phyloP scores from a whole-genome alignment of 306 rosid species.

The Cicer pinnatifidum region DNA sequence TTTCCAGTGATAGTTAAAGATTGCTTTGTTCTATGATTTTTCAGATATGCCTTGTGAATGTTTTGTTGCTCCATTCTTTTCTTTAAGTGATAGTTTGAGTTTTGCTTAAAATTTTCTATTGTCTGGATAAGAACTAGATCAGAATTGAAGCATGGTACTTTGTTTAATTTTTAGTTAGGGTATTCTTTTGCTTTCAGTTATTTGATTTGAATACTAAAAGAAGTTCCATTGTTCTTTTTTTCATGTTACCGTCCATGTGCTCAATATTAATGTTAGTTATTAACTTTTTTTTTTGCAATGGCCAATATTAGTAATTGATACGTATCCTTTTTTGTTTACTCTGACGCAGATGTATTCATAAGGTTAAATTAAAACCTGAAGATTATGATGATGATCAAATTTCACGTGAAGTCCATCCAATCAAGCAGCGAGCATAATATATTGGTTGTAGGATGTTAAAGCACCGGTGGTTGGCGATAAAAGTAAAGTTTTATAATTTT shows the following conservation, averaged over 20 bases:
- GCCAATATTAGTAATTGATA: no score
- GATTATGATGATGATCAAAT: slow-evolving; percentile 40
- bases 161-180: neutral
- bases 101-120: neutral
- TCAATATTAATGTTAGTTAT: neutral
- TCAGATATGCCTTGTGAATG: slow-evolving; percentile 10
- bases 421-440: slow-evolving; percentile 23
- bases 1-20: neutral
- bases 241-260: slow-evolving; percentile 7
- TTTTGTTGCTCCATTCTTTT: slow-evolving; percentile 17
- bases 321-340: slow-evolving; percentile 1
- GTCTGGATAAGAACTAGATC: slow-evolving; percentile 14
- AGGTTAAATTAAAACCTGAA: slow-evolving; percentile 43
- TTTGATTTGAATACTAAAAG: slow-evolving; percentile 29
- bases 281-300: neutral
- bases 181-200: slow-evolving; percentile 15
- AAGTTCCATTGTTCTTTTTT: neutral
- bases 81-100: neutral
- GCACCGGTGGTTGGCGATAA: slow-evolving; percentile 38
- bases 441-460: slow-evolving; percentile 34
- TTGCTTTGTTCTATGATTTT: slow-evolving; percentile 5
- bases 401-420: slow-evolving; percentile 34
- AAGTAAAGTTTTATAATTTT: slow-evolving; percentile 39
- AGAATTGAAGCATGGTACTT: slow-evolving; percentile 20
- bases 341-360: slow-evolving; percentile 49